A percentile compares a stretch with the other conserved stretches of the same genome.
phyloP scores from a whole-genome alignment of 495 filamentous ascomycete genomes.

The Neohortaea acidophila region DNA sequence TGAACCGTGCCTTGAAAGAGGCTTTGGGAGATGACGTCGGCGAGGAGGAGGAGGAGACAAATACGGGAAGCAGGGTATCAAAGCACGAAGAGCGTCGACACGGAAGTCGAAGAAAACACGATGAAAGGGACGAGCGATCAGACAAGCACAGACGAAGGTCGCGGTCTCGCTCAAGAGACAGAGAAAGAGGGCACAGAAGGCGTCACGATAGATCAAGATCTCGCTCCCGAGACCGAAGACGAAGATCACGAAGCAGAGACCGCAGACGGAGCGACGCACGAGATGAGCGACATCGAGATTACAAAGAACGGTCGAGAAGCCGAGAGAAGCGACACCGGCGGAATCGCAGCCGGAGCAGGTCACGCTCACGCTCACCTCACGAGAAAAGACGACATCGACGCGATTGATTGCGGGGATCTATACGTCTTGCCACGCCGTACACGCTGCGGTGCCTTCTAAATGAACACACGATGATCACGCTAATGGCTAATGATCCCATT shows the following conservation, averaged over 20 bases:
- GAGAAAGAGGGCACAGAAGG: slow-evolving; percentile 8
- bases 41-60: slow-evolving; percentile 13
- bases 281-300: not conserved
- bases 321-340: not conserved
- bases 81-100: not conserved
- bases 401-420: no score
- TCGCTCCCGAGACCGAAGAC: slow-evolving; percentile 2
- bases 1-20: slow-evolving; percentile 21
- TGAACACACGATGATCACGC: no score
- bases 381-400: not conserved
- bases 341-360: slow-evolving; percentile 1
- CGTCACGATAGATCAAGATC: slow-evolving; percentile 1
- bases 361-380: not conserved
- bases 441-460: no score
- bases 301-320: not conserved
- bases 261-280: not conserved
- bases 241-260: slow-evolving; percentile 9
- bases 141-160: slow-evolving; percentile 4
- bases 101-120: slow-evolving; percentile 1
- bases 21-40: slow-evolving; percentile 17
- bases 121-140: slow-evolving; percentile 5
- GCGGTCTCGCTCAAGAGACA: slow-evolving; percentile 14
- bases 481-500: no score
- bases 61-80: slow-evolving; percentile 1
- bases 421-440: no score